A percentile compares a stretch with the other conserved stretches of the same genome.
Conservation (phyloP, 768 basidiomycete species). For the Dentipellis sp. region DNA sequence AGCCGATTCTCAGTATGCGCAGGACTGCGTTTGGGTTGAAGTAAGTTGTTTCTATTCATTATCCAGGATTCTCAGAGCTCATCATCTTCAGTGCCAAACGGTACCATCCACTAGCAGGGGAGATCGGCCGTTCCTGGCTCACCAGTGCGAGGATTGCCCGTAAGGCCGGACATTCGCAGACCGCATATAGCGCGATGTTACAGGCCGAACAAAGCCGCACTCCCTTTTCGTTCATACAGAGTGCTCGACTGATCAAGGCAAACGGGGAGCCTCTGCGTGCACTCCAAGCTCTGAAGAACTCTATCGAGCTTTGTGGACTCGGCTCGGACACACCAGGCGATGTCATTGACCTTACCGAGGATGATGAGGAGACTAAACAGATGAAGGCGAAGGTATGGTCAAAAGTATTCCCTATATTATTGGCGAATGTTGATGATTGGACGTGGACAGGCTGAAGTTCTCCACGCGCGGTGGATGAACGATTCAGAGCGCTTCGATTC, state of each 20-base stretch:
- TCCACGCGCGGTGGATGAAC: conserved; percentile 88
- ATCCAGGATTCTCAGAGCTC: neutral
- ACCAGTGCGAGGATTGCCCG: conserved; percentile 92
- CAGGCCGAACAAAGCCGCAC: conserved; percentile 74
- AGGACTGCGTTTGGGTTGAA: conserved; percentile 62
- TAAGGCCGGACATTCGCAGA: conserved; percentile 92
- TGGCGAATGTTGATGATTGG: neutral
- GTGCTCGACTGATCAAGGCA: conserved; percentile 75
- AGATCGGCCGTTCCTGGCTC: conserved; percentile 81
- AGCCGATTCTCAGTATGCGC: conserved; percentile 84
- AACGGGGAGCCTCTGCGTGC: conserved; percentile 79
- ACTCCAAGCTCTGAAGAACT: conserved; percentile 76
- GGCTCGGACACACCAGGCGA: conserved; percentile 17
- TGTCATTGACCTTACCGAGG: conserved; percentile 50
- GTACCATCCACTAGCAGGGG: conserved; percentile 1
- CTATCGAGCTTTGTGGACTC: conserved; percentile 34
- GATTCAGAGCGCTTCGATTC: conserved; percentile 78
- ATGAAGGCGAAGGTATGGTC: conserved; percentile 63
- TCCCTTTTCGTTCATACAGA: conserved; percentile 79
- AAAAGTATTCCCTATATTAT: neutral
- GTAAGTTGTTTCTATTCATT: conserved; percentile 30
- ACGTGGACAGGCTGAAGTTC: conserved; percentile 50
- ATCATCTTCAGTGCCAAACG: conserved; percentile 5
- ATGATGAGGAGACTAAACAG: conserved; percentile 37
- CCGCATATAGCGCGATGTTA: conserved; percentile 90